Evolutionary conservation across 2,329 filamentous ascomycete genomes (phyloP).

Genomic region (Xylariaceae sp.): DNA sequence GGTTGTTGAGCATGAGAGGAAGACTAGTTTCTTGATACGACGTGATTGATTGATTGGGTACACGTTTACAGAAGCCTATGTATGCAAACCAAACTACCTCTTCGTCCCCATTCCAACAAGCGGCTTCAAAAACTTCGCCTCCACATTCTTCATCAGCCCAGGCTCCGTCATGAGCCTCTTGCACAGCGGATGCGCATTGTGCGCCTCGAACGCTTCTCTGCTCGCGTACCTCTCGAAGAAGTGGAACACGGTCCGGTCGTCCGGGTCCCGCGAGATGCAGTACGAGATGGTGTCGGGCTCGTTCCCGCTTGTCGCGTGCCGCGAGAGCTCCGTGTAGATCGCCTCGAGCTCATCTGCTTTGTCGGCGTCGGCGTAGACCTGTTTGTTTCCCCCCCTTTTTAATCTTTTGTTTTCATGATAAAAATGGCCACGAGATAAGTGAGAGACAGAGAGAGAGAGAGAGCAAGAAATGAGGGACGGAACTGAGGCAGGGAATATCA

Average conservation of each 20-base stretch:
- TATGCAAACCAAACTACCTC: too few relatives aligned
- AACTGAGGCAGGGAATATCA: background rate
- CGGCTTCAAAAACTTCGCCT: slow-evolving; percentile 15
- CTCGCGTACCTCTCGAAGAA: slow-evolving; percentile 31
- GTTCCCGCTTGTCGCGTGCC: slow-evolving; percentile 19
- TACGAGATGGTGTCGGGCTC: slow-evolving; percentile 30
- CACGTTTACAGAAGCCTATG: too few relatives aligned
- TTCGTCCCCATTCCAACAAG: slow-evolving; percentile 7
- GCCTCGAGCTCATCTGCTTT: slow-evolving; percentile 29
- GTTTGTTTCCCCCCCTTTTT: too few relatives aligned
- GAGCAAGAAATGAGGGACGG: too few relatives aligned
- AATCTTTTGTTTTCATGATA: too few relatives aligned
- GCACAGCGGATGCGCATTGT: slow-evolving; percentile 27
- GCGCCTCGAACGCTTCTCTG: slow-evolving; percentile 26
- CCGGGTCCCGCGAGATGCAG: slow-evolving; percentile 25
- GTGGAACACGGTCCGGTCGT: slow-evolving; percentile 29
- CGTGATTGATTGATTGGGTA: too few relatives aligned
- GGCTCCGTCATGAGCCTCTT: slow-evolving; percentile 24
- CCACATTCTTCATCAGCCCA: slow-evolving; percentile 17
- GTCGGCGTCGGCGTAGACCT: slow-evolving; percentile 29
- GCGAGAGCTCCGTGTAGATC: slow-evolving; percentile 28
- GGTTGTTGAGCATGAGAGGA: too few relatives aligned
- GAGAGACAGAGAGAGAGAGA: too few relatives aligned
- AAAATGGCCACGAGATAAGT: too few relatives aligned
- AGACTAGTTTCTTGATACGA: too few relatives aligned